Percentiles rank a stretch among this genome's conserved stretches.
Evolutionary conservation across 306 rosid genomes (phyloP).

Genomic region (Bauhinia variegata): DNA sequence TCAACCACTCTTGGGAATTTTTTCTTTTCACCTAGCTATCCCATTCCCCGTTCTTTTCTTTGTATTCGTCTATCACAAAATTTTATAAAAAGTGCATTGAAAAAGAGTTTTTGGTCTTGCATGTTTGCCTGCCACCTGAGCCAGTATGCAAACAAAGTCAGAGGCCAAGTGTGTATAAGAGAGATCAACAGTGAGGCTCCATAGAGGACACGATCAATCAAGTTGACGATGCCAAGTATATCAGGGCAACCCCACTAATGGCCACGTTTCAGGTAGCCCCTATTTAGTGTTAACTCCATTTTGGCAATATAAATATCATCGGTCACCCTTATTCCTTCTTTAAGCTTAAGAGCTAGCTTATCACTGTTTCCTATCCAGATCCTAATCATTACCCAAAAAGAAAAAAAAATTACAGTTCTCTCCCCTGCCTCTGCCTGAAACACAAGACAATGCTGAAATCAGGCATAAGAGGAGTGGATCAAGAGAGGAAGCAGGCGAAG

Average conservation of each 20-base stretch:
- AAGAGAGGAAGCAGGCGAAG: slow-evolving; percentile 45
- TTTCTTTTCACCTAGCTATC: too few relatives aligned
- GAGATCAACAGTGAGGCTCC: slow-evolving; percentile 46
- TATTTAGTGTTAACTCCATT: not conserved
- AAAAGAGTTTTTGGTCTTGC: slow-evolving; percentile 4
- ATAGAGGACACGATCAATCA: slow-evolving; percentile 65
- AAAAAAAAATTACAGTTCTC: too few relatives aligned
- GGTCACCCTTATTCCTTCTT: not conserved
- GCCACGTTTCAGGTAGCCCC: slow-evolving; percentile 72
- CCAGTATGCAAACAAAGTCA: slow-evolving; percentile 32
- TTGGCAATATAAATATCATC: slow-evolving; percentile 39
- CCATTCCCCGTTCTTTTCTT: slow-evolving; percentile 5
- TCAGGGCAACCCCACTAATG: slow-evolving; percentile 34
- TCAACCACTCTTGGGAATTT: too few relatives aligned
- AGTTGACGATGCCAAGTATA: slow-evolving; percentile 71
- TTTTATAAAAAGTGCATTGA: not conserved
- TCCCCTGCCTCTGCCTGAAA: not conserved
- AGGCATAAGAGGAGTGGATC: slow-evolving; percentile 16
- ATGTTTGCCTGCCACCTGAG: slow-evolving; percentile 53
- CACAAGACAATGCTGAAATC: slow-evolving; percentile 45
- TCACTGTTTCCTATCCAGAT: not conserved
- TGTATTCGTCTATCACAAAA: slow-evolving; percentile 33
- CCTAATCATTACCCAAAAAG: not conserved
- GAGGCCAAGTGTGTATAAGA: slow-evolving; percentile 72
- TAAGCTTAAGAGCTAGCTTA: slow-evolving; percentile 4